Base-by-base conservation (phyloP, 2,329 filamentous ascomycete species). In the Zasmidium angulare region DNA sequence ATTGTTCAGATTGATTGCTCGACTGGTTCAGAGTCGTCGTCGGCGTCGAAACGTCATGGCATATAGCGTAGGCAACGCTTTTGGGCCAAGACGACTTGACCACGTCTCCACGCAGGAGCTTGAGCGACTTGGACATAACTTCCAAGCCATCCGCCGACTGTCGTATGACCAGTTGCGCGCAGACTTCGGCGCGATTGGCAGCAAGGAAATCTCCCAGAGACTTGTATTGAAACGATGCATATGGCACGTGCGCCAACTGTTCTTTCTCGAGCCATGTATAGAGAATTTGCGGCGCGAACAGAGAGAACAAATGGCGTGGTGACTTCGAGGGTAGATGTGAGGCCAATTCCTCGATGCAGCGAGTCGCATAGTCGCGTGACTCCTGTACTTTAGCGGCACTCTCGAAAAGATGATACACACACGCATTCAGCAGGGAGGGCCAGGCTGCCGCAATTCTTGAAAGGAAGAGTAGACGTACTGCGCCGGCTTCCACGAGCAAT, bases 371-470 rank as follows among this genome's bases (percentile, higher is more conserved):
- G 20, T 81, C 78, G 20, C 82, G 80, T 6, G 89, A 89, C 11
- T 78, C 76, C 2, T 82, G 76, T 14, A 96, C 85, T 58, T 86
- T 86, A 1, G 89, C 91, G 1, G 93, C 90, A 0, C 89, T 91
- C 73, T 98, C 95, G 67, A 98, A 96, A 21, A 98, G 92, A 73
- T 95, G 89, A 72, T 97, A 99, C 19, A 96, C 89, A 65, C 91
- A 92, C 64, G 89, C 86, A 53, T 93, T 88, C 47, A 97, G 81
- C 20, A 98, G 81, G 0, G 93, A 96, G 60, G 91, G 87, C 90
- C 93, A 98, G 53, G 81, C 78, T 26, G 91, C 90, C 22, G 90
- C 95, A 59, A 99, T 78, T 56, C 86, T 86, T 1, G 89, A 85
- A 11, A 98, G 78, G 9, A 91, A 85, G 62, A 90, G 84, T 2